Base-by-base conservation (phyloP, 768 basidiomycete genomes). In the Rhodotorula taiwanensis region DNA sequence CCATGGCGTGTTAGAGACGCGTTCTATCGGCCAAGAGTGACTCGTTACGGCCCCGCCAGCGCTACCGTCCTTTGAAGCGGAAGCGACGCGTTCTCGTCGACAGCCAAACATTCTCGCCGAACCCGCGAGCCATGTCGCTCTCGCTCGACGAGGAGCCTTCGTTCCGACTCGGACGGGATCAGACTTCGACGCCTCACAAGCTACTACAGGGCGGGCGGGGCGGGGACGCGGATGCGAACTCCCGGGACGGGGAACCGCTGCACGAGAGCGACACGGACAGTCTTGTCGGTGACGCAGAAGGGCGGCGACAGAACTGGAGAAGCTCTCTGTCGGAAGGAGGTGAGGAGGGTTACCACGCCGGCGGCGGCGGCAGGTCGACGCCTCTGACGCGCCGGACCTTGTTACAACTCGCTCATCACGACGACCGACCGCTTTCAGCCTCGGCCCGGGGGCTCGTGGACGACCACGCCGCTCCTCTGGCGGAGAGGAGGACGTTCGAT, bases 261-360 rank as follows among this genome's bases (percentile, higher is more conserved):
- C 51, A 57, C 42, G 57, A 53, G 56, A 67, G 66, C 57, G 66
- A 67, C 41, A 67, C 66, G 11, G 66, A 67, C 25, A 48, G 45
- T 27, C 23, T 67, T 39, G 10, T 16, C 20, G 43, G 20, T n/a
- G 47, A 57, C 15, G 14, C 39, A 36, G 27, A 58, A n/a, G n/a
- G n/a, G n/a, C 23, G 42, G 54, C 14, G 48, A 55, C 45, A 31
- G 55, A 20, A 51, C 39, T 3, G 49, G 55, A 23, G 15, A 36
- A 13, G 52, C 47, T 1, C 5, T 39, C n/a, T n/a, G n/a, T n/a
- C n/a, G n/a, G n/a, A n/a, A n/a, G n/a, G n/a, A n/a, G n/a, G 25
- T 18, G 33, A 44, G 28, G 23, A 1, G 23, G 21, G 28, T n/a
- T 7, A 39, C 41, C 15, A 25, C 23, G 36, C 43, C 31, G n/a